Evolutionary conservation across 352 stramenopile genomes (phyloP), one percentile per base, ranked within the genome.

Genomic region (Pythium diclinum): DNA sequence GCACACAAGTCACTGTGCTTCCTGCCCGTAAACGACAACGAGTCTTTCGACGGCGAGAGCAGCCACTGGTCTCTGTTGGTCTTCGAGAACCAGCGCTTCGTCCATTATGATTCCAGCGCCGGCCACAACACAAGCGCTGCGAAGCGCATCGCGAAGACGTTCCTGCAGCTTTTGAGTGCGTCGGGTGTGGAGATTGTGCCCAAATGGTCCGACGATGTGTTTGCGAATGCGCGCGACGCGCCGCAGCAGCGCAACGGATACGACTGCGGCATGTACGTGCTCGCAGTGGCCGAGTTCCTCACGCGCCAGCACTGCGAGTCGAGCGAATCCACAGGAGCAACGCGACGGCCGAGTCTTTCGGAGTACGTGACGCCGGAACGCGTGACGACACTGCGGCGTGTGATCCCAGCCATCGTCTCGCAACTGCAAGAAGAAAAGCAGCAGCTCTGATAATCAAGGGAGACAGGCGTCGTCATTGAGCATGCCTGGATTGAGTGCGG

Each of bases 261-360:
- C 67, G 84, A 95, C 65, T 95, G 86, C 62, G 86, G 86, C 34
- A 77, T 93, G 75, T 93, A 89, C 61, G 84, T 91, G 59, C 74
- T 92, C 44, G 38, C 85, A 1, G 56, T 82, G 36, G 81, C 86
- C 28, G 84, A 93, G 56, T 92, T 75, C 38, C 66, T 92, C 23
- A 85, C 69, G 25, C 67, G 63, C 6, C 61, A 76, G 56, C 57
- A 81, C 30, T 60, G 16, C 55, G 11, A 47, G 63, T 23, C 30
- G 49, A 11, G 44, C 32, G 13, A 33, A 3, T 44, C 36, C 10
- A 40, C 14, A 25, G 30, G 17, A 4, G 23, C 7, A 21, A 10
- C 23, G 6, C 2, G 8, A 47, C 17, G 28, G n/a, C 30, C 51
- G 38, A 56, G 51, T 17, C 49, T 91, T n/a, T n/a, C 63, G 3